Evolutionary conservation across 331 rosid genomes (phyloP), one percentile per base, ranked within the genome.

Genomic region (Cydonia oblonga): DNA sequence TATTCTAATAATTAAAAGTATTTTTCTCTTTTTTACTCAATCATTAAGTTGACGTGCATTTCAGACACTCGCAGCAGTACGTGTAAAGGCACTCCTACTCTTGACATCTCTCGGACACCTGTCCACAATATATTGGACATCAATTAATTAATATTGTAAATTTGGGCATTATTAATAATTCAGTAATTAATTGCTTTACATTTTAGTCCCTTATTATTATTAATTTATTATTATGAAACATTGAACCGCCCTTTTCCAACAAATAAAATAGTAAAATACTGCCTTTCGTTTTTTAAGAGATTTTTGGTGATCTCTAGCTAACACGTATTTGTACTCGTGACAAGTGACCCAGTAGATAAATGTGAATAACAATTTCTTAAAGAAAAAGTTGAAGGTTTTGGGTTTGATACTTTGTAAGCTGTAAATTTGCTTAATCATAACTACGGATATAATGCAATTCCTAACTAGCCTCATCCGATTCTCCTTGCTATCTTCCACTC

Each of bases 361-460:
- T 38, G 44, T 38, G 1, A 38, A 38, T 13, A 38, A 38, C 44
- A 38, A 38, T 38, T 38, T 1, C 0, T 0, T 9, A 9, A 38
- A 38, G 1, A 38, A 35, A 35, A 35, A 35, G 13, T 35, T 0
- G 0, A 9, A 35, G 13, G 0, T 35, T 35, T 35, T 35, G 1
- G 1, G 1, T 35, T 9, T 0, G 4, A 35, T 35, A 35, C 42
- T 35, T 35, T 35, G 1, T 9, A 35, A 9, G 1, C 0, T 35
- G 1, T 35, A 13, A 35, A 35, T 35, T 0, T 35, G 0, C 4
- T 35, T 35, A 4, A 35, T 9, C 4, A 0, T 35, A 1, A 0
- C 0, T 35, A 35, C 0, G 12, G 1, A 35, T 35, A 9, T 0
- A 35, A 35, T 35, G 42, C 3, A 35, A 35, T 35, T 35, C 4